Percentiles rank a stretch among this genome's conserved stretches.
Evolutionary conservation across 768 basidiomycete species (phyloP).

Genomic region (Naganishia randhawae): DNA sequence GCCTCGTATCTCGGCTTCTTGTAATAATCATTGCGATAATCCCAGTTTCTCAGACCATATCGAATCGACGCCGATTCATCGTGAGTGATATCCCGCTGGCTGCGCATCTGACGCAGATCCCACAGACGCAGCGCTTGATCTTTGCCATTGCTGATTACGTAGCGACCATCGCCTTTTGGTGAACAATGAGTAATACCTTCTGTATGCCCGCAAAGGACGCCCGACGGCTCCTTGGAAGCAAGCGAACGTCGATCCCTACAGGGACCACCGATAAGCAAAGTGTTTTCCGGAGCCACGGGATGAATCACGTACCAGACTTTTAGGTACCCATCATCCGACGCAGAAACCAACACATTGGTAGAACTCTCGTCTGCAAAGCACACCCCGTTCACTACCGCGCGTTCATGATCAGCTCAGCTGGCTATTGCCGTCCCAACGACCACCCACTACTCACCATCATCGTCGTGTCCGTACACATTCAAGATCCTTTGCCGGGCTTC

Average conservation of each 20-base stretch:
- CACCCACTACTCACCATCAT: constrained; percentile 57
- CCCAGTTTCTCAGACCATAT: constrained; percentile 63
- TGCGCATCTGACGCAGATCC: constrained; percentile 91
- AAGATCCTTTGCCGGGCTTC: constrained; percentile 72
- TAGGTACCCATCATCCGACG: constrained; percentile 87
- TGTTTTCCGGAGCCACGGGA: constrained; percentile 72
- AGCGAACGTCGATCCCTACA: constrained; percentile 59
- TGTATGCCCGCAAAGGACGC: constrained; percentile 89
- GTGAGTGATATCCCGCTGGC: constrained; percentile 63
- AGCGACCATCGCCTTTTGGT: constrained; percentile 93
- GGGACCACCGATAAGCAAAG: not conserved
- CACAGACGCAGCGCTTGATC: constrained; percentile 87
- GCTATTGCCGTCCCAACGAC: not conserved
- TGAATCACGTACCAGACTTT: constrained; percentile 90
- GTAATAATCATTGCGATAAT: constrained; percentile 73
- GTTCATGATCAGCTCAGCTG: not conserved
- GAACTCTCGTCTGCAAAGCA: constrained; percentile 92
- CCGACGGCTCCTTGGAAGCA: constrained; percentile 69
- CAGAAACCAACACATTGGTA: constrained; percentile 90
- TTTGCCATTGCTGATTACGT: constrained; percentile 91
- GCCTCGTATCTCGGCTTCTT: constrained; percentile 61
- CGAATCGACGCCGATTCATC: constrained; percentile 49
- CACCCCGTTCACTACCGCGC: constrained; percentile 67
- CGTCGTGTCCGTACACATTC: constrained; percentile 76
- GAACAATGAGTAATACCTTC: constrained; percentile 91